phyloP scores from a whole-genome alignment of 192 early-diverging fungal genomes.

The Piromyces finnis region DNA sequence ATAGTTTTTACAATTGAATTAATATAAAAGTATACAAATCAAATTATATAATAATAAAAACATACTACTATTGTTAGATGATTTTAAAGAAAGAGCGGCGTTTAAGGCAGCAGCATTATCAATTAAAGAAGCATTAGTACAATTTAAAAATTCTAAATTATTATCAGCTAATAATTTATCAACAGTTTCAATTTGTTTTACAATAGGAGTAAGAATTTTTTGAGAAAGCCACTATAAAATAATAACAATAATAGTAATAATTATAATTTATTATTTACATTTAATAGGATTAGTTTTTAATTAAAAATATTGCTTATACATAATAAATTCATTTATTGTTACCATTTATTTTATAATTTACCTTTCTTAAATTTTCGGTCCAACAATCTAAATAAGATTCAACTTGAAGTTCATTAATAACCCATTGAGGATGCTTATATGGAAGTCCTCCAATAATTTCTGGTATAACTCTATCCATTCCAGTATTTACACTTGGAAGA shows the following conservation, averaged over 20 bases:
- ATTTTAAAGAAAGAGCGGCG: neutral
- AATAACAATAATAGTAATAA: no score
- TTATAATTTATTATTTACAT: no score
- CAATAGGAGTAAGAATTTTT: neutral
- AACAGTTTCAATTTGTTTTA: neutral
- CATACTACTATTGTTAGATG: neutral
- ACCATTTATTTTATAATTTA: no score
- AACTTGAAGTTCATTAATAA: neutral
- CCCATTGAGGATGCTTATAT: neutral
- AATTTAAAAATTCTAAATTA: neutral
- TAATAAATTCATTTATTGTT: no score
- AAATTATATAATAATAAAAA: no score
- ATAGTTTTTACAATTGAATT: no score
- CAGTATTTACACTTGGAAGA: neutral
- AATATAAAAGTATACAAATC: no score
- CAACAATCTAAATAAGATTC: neutral
- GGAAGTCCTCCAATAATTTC: neutral
- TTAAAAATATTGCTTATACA: no score
- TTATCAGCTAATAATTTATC: neutral
- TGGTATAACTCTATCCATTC: neutral
- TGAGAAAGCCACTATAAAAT: neutral
- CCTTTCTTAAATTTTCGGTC: neutral
- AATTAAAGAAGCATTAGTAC: neutral
- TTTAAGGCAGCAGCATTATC: neutral
- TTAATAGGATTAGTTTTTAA: no score